Percentiles rank a stretch among this genome's conserved stretches.
Conservation (phyloP, 176 grass and related monocot genomes). For the Aegilops umbellulata region DNA sequence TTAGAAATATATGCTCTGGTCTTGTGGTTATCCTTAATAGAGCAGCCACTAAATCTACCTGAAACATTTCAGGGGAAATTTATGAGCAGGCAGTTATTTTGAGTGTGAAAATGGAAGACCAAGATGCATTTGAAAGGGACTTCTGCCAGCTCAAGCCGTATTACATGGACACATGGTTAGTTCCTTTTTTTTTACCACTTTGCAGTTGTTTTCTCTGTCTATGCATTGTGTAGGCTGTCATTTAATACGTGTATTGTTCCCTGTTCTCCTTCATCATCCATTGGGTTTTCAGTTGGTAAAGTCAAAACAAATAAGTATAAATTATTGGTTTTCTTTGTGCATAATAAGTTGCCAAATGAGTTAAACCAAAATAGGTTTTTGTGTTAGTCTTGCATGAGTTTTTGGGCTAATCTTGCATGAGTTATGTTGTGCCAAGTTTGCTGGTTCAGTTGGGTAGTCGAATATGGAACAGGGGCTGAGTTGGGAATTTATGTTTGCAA, state of each 20-base stretch:
- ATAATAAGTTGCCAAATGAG: neutral
- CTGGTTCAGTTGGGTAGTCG: too few relatives aligned
- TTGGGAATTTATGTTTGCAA: too few relatives aligned
- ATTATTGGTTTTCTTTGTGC: neutral
- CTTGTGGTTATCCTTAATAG: neutral
- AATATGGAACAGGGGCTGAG: too few relatives aligned
- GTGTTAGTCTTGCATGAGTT: too few relatives aligned
- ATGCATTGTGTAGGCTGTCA: too few relatives aligned
- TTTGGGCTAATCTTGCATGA: too few relatives aligned
- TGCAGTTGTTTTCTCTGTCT: too few relatives aligned
- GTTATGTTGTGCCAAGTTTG: neutral
- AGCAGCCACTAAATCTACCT: conserved; percentile 2
- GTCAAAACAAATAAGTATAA: neutral
- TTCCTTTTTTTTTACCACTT: neutral
- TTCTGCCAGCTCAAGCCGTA: conserved; percentile 97
- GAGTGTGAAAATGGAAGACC: conserved; percentile 96
- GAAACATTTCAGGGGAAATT: conserved; percentile 75
- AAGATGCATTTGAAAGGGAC: conserved; percentile 95
- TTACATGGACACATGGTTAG: conserved; percentile 88
- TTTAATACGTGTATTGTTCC: too few relatives aligned
- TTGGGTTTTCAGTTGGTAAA: neutral
- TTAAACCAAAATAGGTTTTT: neutral
- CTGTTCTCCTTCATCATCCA: too few relatives aligned
- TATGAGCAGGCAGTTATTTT: conserved; percentile 87
- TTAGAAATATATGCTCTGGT: neutral